Evolutionary conservation across 2,329 filamentous ascomycete genomes (phyloP).

Genomic region (Exophiala mesophila): DNA sequence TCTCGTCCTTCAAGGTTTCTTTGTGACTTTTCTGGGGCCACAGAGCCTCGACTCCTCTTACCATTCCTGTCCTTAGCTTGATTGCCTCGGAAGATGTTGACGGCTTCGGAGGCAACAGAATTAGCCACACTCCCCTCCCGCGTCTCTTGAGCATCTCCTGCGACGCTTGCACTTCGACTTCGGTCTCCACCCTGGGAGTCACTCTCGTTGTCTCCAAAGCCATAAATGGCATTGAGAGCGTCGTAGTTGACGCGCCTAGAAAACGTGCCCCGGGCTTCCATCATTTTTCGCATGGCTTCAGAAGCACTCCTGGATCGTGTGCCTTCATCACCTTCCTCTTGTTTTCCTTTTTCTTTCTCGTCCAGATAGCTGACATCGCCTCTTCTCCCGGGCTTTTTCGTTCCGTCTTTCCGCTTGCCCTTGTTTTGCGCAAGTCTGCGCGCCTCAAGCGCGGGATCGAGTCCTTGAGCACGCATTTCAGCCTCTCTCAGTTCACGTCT

Average conservation of each 20-base stretch:
- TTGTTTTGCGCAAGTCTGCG: slow-evolving; percentile 26
- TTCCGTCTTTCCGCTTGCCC: slow-evolving; percentile 44
- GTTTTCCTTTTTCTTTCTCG: slow-evolving; percentile 43
- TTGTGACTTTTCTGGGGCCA: slow-evolving; percentile 7
- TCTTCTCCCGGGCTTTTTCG: slow-evolving; percentile 41
- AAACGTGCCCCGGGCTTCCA: slow-evolving; percentile 24
- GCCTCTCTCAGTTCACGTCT: slow-evolving; percentile 61
- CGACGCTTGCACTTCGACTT: slow-evolving; percentile 12
- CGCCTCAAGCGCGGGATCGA: slow-evolving; percentile 27
- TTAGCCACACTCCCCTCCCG: slow-evolving; percentile 15
- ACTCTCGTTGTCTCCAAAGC: slow-evolving; percentile 12
- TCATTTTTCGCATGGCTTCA: slow-evolving; percentile 23
- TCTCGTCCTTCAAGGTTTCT: slow-evolving; percentile 3
- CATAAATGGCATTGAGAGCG: slow-evolving; percentile 23
- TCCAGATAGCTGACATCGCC: slow-evolving; percentile 45
- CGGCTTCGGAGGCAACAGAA: slow-evolving; percentile 3
- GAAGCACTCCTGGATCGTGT: slow-evolving; percentile 16
- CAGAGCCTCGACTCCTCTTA: slow-evolving; percentile 2
- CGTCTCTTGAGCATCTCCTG: slow-evolving; percentile 2
- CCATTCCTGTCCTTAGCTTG: not conserved
- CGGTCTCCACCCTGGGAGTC: slow-evolving; percentile 11
- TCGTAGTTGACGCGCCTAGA: slow-evolving; percentile 26
- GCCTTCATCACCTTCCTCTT: slow-evolving; percentile 33
- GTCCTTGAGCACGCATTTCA: slow-evolving; percentile 38
- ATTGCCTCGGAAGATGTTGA: slow-evolving; percentile 18